Conservation (phyloP, 257 asterid genomes). For the Solanum sparsipilum region DNA sequence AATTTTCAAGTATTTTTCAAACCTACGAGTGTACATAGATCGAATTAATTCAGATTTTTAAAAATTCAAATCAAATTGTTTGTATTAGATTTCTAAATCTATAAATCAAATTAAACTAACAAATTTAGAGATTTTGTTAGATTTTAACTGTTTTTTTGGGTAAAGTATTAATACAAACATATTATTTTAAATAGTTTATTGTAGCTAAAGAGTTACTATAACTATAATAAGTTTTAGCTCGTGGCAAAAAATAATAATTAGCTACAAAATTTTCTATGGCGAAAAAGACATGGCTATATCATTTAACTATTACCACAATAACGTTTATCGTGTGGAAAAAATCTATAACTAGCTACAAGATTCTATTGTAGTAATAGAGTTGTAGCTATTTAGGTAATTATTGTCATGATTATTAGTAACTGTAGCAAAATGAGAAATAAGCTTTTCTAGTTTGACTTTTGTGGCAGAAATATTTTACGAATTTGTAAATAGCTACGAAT, state of each 20-base stretch:
- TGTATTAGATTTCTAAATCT: too few relatives aligned
- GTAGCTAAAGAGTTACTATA: background rate
- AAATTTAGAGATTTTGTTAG: background rate
- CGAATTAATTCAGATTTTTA: too few relatives aligned
- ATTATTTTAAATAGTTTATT: too few relatives aligned
- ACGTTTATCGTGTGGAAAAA: background rate
- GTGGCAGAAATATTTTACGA: background rate
- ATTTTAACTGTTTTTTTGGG: too few relatives aligned
- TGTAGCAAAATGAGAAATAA: background rate
- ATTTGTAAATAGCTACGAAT: background rate
- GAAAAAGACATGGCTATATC: background rate
- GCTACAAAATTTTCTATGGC: background rate
- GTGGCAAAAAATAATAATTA: background rate
- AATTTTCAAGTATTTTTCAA: background rate
- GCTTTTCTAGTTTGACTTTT: background rate
- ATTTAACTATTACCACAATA: background rate
- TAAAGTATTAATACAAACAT: background rate
- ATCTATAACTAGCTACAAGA: background rate
- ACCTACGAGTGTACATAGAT: background rate
- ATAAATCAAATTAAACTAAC: background rate
- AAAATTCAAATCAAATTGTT: background rate
- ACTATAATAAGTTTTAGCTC: too few relatives aligned
- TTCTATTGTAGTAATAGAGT: too few relatives aligned
- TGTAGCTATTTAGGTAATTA: background rate
- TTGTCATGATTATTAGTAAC: background rate